phyloP scores from a whole-genome alignment of 495 filamentous ascomycete genomes.

The Staphylotrichum longicolle region DNA sequence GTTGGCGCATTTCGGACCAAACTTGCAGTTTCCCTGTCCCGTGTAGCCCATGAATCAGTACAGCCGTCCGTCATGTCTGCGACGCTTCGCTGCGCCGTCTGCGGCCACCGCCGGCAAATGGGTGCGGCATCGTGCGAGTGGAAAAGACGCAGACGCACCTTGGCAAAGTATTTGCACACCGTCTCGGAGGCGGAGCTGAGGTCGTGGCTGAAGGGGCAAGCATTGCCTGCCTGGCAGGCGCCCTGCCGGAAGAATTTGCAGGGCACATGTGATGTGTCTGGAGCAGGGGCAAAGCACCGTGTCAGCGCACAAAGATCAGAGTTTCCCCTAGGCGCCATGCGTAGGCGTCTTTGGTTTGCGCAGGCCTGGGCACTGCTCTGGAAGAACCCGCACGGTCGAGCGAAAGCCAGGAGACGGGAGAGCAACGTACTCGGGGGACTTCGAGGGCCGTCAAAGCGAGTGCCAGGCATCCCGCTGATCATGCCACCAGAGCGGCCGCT shows the following conservation, averaged over 20 bases:
- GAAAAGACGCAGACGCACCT: slow-evolving; percentile 56
- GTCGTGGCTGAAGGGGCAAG: slow-evolving; percentile 94
- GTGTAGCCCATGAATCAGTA: slow-evolving; percentile 36
- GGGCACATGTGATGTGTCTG: slow-evolving; percentile 95
- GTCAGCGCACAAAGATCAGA: too few species aligned
- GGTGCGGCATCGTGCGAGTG: neutral
- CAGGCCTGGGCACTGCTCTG: too few species aligned
- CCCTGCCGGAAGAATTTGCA: slow-evolving; percentile 99
- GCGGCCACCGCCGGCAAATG: slow-evolving; percentile 16
- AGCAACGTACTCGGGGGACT: slow-evolving; percentile 75
- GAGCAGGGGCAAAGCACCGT: slow-evolving; percentile 15
- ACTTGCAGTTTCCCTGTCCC: slow-evolving; percentile 93
- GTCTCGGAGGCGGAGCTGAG: slow-evolving; percentile 74
- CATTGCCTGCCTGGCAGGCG: slow-evolving; percentile 90
- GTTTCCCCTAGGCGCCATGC: too few species aligned
- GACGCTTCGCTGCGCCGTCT: neutral
- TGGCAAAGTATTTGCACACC: slow-evolving; percentile 97
- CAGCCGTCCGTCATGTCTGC: neutral
- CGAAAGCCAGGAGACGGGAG: neutral
- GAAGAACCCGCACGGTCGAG: neutral
- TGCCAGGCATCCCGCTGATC: slow-evolving; percentile 44
- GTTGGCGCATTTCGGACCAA: slow-evolving; percentile 94
- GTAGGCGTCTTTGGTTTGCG: too few species aligned
- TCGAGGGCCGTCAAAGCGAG: slow-evolving; percentile 63
- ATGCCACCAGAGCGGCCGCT: slow-evolving; percentile 31